Base-by-base conservation (phyloP, 148 eudicot genomes). In the Amaranthus palmeri region DNA sequence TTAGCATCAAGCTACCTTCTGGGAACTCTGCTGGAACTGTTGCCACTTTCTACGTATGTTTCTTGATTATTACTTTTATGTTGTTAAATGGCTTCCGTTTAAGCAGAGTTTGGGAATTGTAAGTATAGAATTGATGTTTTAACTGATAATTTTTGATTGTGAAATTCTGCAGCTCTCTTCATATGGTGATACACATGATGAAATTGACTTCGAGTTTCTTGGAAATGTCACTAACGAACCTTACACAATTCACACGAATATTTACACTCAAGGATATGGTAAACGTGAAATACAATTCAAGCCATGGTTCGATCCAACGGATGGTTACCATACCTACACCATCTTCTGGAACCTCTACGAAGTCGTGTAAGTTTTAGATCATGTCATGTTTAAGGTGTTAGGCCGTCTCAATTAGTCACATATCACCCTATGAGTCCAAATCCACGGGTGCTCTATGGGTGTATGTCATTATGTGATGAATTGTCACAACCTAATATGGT, bases 141-240 rank as follows among this genome's bases (percentile, higher is more conserved):
- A 43, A 61, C 59, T 69, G 50, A 48, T 3, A 44, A 52, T 25
- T 70, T 4, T 17, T 61, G 4, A n/a, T 14, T 60, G 65, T 49
- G 57, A 52, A 51, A 65, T 61, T 50, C 44, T 51, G 76, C 85
- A 88, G 96, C 72, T 90, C 40, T 88, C 91, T 11, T 84, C 92
- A 3, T 52, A 61, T 4, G 86, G 88, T 4, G 68, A 78, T 14
- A 61, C 61, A 17, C 92, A 88, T 57, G 93, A 90, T 43, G 93
- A 93, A 82, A 90, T 93, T 69, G 96, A 88, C 80, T 90, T 88
- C 59, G 98, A 93, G 84, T 93, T 93, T 80, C 82, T 93, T 40
- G 98, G 98, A 4, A 90, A 90, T 72, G 63, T 41, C 6, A 65
- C 86, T 42, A 92, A 96, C 9, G 55, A 85, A 46, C 93, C 88